These are phyloP conservation scores for Pholiota conissans DNA, from an alignment of 768 basidiomycete species.

Conservation along the genomic window DNA sequence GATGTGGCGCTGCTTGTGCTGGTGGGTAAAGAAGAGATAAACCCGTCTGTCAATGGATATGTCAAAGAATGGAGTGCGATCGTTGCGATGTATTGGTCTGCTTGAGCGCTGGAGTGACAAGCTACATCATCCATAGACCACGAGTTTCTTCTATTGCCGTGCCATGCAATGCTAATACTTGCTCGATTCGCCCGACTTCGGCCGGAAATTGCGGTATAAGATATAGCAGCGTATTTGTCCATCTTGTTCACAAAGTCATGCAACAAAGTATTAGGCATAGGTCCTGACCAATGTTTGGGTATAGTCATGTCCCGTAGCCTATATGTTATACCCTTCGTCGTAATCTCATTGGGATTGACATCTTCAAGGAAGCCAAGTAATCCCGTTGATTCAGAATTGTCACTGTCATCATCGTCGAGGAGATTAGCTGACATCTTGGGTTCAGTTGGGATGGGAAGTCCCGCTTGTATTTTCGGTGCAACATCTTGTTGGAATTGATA, in stretches of 20 bases:
- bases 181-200: constrained; percentile 76
- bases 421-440: constrained; percentile 34
- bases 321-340: constrained; percentile 52
- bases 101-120: constrained; percentile 75
- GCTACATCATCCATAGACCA: constrained; percentile 88
- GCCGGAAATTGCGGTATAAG: constrained; percentile 66
- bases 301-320: constrained; percentile 70
- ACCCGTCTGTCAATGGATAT: constrained; percentile 63
- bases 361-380: constrained; percentile 76
- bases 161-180: constrained; percentile 74
- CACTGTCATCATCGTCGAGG: constrained; percentile 54
- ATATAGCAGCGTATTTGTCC: constrained; percentile 75
- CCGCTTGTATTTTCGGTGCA: constrained; percentile 4
- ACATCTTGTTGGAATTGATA: background rate
- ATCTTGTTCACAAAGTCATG: constrained; percentile 63
- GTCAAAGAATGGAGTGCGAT: constrained; percentile 80
- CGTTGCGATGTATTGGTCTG: constrained; percentile 88
- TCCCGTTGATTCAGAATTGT: constrained; percentile 49
- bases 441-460: background rate
- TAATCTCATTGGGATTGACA: constrained; percentile 56
- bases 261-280: constrained; percentile 75
- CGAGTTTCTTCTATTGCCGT: constrained; percentile 52
- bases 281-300: constrained; percentile 83
- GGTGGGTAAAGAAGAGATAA: constrained; percentile 49
- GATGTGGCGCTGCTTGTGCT: constrained; percentile 57